Evolutionary conservation across 768 basidiomycete species (phyloP).

Genomic region (Glaciozyma martinii): DNA sequence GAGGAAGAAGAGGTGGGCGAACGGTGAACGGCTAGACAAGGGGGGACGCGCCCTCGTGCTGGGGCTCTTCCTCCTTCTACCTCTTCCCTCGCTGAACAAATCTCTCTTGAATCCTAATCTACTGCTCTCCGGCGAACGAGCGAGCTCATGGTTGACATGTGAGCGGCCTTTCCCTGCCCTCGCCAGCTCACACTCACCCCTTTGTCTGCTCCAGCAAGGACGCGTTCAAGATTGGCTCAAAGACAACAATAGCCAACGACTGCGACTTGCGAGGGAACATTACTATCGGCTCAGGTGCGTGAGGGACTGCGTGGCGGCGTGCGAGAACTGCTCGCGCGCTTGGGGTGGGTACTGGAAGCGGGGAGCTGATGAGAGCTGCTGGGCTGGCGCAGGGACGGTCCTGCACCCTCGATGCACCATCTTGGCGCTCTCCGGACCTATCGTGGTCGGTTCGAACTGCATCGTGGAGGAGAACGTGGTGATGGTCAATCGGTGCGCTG

Average conservation of each 20-base stretch:
- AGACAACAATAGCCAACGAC: constrained; percentile 83
- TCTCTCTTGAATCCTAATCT: no score
- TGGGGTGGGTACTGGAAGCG: no score
- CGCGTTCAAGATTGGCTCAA: constrained; percentile 72
- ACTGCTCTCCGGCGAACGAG: no score
- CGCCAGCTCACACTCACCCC: neutral
- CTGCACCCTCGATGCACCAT: constrained; percentile 92
- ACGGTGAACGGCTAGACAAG: constrained; percentile 36
- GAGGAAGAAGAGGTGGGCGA: no score
- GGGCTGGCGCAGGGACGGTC: constrained; percentile 53
- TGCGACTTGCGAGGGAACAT: constrained; percentile 90
- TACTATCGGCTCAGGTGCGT: constrained; percentile 70
- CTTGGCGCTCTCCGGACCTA: constrained; percentile 80
- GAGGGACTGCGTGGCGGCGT: neutral
- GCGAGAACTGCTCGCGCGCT: neutral
- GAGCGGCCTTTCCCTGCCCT: no score
- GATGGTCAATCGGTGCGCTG: constrained; percentile 63
- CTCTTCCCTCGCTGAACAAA: no score
- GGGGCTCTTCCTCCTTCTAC: no score
- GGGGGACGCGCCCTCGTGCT: no score
- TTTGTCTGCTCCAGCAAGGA: constrained; percentile 13
- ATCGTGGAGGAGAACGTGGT: constrained; percentile 87
- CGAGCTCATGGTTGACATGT: no score
- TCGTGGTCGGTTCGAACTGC: constrained; percentile 76
- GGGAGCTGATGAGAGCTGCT: neutral